Evolutionary conservation across 139 green algal species (phyloP).

Genomic region (Ostreobium quekettii): DNA sequence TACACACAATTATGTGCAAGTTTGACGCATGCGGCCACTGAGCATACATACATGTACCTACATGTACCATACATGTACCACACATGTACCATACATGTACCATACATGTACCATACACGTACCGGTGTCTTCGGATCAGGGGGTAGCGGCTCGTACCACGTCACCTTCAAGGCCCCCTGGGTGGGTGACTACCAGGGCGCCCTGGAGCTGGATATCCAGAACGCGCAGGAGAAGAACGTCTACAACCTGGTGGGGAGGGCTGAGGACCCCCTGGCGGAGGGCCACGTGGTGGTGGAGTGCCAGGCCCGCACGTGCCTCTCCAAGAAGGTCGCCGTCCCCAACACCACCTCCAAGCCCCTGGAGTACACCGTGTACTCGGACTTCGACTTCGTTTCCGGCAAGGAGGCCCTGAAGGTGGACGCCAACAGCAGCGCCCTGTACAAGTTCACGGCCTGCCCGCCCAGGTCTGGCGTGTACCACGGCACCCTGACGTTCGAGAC

Average conservation of each 20-base stretch:
- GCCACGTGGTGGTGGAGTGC: slow-evolving; percentile 51
- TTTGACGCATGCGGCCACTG: no score
- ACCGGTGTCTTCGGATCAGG: neutral
- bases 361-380: slow-evolving; percentile 44
- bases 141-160: slow-evolving; percentile 32
- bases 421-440: slow-evolving; percentile 18
- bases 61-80: no score
- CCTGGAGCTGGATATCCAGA: slow-evolving; percentile 50
- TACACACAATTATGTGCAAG: no score
- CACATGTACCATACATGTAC: no score
- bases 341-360: slow-evolving; percentile 28
- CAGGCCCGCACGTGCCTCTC: slow-evolving; percentile 23
- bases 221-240: slow-evolving; percentile 35
- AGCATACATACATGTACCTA: no score
- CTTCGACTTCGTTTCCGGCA: slow-evolving; percentile 41
- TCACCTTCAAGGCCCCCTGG: slow-evolving; percentile 47
- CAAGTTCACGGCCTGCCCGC: slow-evolving; percentile 32
- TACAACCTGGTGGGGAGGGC: slow-evolving; percentile 41
- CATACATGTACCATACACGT: no score
- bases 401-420: slow-evolving; percentile 22
- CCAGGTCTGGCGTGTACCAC: slow-evolving; percentile 29
- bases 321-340: neutral
- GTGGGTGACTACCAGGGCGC: slow-evolving; percentile 39
- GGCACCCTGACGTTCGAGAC: slow-evolving; percentile 54
- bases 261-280: slow-evolving; percentile 53